A percentile compares a stretch with the other conserved stretches of the same genome.
Evolutionary conservation across 2,329 filamentous ascomycete genomes (phyloP).

Genomic region (Penicillium rolfsii): DNA sequence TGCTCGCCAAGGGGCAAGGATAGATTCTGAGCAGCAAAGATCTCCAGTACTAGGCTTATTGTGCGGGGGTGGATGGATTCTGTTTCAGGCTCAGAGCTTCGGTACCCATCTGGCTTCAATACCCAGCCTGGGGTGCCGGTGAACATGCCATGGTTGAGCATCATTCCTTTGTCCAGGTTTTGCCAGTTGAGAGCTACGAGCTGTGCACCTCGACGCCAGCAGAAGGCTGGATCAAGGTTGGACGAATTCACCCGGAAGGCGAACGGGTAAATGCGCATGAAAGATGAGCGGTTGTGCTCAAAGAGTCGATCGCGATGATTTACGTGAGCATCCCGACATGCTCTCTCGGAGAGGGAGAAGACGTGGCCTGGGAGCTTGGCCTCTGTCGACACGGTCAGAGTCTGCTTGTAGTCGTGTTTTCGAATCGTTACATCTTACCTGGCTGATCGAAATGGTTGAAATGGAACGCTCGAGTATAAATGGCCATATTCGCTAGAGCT

Average conservation of each 20-base stretch:
- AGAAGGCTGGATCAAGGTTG: slow-evolving; percentile 80
- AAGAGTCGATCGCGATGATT: slow-evolving; percentile 66
- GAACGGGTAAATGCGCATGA: slow-evolving; percentile 89
- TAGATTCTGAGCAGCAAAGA: slow-evolving; percentile 77
- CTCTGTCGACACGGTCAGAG: slow-evolving; percentile 35
- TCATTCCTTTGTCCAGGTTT: slow-evolving; percentile 86
- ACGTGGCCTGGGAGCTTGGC: slow-evolving; percentile 62
- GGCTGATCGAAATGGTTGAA: slow-evolving; percentile 73
- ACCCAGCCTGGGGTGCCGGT: slow-evolving; percentile 79
- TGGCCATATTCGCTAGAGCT: slow-evolving; percentile 71
- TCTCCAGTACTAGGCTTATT: slow-evolving; percentile 69
- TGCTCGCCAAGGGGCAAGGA: slow-evolving; percentile 64
- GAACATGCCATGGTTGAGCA: slow-evolving; percentile 95
- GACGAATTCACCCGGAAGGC: slow-evolving; percentile 80
- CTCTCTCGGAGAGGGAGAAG: slow-evolving; percentile 66
- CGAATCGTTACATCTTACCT: slow-evolving; percentile 47
- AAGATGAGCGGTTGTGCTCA: slow-evolving; percentile 75
- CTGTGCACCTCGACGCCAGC: slow-evolving; percentile 88
- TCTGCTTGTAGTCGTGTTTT: not conserved
- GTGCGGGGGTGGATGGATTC: slow-evolving; percentile 53
- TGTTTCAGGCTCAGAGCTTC: slow-evolving; percentile 40
- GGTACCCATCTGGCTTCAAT: slow-evolving; percentile 78
- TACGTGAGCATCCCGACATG: slow-evolving; percentile 66
- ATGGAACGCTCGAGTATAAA: slow-evolving; percentile 85
- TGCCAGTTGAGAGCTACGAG: slow-evolving; percentile 96